These are phyloP conservation scores for Fusarium pilosicola DNA, from an alignment of 2,329 filamentous ascomycete species.

Conservation along the genomic window DNA sequence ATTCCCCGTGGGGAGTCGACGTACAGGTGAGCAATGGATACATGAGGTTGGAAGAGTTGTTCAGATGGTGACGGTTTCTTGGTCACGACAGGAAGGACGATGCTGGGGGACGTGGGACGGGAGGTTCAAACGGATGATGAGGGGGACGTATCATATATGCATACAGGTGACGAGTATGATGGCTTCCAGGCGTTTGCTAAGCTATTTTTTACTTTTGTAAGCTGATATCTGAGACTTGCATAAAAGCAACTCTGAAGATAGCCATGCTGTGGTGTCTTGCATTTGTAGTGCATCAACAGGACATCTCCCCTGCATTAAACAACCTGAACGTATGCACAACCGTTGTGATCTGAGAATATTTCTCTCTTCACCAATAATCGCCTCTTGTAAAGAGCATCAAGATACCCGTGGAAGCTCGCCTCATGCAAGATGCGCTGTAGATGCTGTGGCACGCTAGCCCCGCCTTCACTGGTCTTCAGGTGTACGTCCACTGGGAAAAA, in stretches of 20 bases:
- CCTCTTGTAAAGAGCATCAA: neutral
- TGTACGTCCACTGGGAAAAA: slow-evolving; percentile 16
- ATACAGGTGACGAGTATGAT: neutral
- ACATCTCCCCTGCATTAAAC: neutral
- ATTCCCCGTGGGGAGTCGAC: slow-evolving; percentile 15
- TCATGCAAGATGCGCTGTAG: slow-evolving; percentile 34
- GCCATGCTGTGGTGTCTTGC: neutral
- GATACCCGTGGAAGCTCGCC: neutral
- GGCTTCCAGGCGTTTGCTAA: neutral
- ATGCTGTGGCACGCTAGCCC: slow-evolving; percentile 15
- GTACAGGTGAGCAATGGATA: neutral
- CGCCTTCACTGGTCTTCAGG: slow-evolving; percentile 16
- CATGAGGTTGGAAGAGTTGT: neutral
- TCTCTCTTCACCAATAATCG: neutral
- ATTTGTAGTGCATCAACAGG: neutral
- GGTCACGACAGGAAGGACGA: slow-evolving; percentile 33
- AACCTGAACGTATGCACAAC: neutral
- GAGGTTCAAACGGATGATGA: slow-evolving; percentile 33
- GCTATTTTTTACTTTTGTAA: neutral
- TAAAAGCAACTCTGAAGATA: neutral
- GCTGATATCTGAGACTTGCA: neutral
- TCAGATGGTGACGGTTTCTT: slow-evolving; percentile 7
- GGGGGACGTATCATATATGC: neutral
- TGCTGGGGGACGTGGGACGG: slow-evolving; percentile 41
- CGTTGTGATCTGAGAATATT: neutral